Evolutionary conservation across 257 asterid genomes (phyloP).

Genomic region (Coffea canephora): DNA sequence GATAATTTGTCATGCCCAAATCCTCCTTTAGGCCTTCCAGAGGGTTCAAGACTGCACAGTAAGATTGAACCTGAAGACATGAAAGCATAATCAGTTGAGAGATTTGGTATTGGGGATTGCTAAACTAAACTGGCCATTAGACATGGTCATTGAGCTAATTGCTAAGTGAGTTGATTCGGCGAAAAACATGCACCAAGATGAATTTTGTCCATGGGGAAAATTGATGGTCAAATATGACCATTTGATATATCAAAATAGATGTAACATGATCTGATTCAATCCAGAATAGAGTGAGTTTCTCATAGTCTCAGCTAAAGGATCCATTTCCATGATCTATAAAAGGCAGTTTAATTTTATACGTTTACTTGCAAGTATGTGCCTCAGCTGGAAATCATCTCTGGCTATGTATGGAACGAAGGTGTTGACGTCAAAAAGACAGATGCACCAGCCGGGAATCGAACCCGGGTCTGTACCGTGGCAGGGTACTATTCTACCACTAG

Average conservation of each 20-base stretch:
- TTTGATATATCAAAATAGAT: background rate
- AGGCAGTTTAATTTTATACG: background rate
- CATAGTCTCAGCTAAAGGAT: background rate
- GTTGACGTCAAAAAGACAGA: background rate
- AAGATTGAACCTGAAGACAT: constrained; percentile 34
- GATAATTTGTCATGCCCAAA: constrained; percentile 69
- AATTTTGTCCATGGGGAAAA: background rate
- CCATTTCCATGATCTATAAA: background rate
- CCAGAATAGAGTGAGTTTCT: no score
- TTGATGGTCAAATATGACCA: background rate
- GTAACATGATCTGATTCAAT: background rate
- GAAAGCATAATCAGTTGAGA: background rate
- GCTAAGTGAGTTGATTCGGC: background rate
- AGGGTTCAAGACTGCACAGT: constrained; percentile 61
- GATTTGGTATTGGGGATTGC: background rate
- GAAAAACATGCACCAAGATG: background rate
- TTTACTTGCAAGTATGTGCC: background rate
- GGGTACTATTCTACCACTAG: constrained; percentile 54
- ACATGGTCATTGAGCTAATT: background rate
- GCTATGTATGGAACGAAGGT: background rate
- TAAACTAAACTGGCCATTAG: background rate
- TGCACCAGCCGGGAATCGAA: constrained; percentile 98
- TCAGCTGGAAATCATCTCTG: no score
- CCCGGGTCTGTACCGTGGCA: constrained; percentile 99
- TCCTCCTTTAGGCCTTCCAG: constrained; percentile 76